phyloP scores from a whole-genome alignment of 208 protist genomes.

The Borovskyia barvae region DNA sequence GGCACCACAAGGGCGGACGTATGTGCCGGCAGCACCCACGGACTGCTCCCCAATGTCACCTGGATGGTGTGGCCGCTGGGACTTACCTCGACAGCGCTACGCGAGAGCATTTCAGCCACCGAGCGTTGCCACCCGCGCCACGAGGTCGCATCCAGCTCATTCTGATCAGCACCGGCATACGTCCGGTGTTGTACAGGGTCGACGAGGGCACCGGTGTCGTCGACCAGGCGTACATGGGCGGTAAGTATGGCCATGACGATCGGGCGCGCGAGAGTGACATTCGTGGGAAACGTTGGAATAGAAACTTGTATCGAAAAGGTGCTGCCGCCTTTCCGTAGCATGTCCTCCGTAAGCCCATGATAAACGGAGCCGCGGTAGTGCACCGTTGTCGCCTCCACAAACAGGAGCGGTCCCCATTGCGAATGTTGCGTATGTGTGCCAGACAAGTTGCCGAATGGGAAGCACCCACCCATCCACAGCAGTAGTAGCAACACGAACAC shows the following conservation, averaged over 20 bases:
- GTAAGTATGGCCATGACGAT: conserved; percentile 41
- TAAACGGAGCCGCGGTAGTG: conserved; percentile 70
- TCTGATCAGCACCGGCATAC: neutral
- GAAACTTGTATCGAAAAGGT: conserved; percentile 55
- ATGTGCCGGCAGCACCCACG: conserved; percentile 25
- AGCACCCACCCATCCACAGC: conserved; percentile 2
- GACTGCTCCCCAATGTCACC: conserved; percentile 26
- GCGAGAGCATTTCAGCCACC: conserved; percentile 28
- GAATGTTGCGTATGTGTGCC: too few species aligned
- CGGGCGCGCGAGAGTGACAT: conserved; percentile 18
- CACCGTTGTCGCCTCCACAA: conserved; percentile 34
- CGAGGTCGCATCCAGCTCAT: neutral
- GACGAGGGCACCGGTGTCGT: conserved; percentile 28
- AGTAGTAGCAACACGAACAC: conserved; percentile 1
- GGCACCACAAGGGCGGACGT: conserved; percentile 53
- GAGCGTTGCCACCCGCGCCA: conserved; percentile 13
- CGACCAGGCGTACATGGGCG: conserved; percentile 39
- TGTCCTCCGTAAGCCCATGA: conserved; percentile 41
- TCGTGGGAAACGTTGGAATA: conserved; percentile 56
- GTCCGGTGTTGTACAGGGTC: conserved; percentile 2
- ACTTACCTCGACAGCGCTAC: conserved; percentile 36
- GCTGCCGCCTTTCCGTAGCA: conserved; percentile 36
- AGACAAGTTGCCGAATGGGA: neutral
- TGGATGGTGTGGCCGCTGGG: conserved; percentile 31
- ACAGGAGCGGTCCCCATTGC: conserved; percentile 4